phyloP scores from a whole-genome alignment of 2,329 filamentous ascomycete genomes.

The Grosmannia serpens region DNA sequence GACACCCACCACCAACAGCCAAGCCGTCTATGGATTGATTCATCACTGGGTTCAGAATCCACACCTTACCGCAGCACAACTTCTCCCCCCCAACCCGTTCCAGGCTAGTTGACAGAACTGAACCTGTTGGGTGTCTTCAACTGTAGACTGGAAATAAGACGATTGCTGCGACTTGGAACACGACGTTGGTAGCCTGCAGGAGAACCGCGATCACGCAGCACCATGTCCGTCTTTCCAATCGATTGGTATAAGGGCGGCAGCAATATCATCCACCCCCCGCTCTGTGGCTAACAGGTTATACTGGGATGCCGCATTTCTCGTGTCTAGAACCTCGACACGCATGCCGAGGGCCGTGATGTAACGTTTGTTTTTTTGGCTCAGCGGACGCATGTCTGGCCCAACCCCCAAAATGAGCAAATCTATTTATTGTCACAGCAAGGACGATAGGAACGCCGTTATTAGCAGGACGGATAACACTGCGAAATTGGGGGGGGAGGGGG shows the following conservation, averaged over 20 bases:
- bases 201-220: neutral
- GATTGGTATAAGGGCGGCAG: conserved; percentile 76
- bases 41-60: no score
- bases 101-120: no score
- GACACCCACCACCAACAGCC: no score
- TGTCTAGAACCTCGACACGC: conserved; percentile 80
- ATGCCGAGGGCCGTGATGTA: conserved; percentile 70
- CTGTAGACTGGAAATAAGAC: neutral
- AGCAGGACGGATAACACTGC: neutral
- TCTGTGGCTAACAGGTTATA: conserved; percentile 96
- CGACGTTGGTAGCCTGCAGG: no score
- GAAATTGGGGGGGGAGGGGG: no score
- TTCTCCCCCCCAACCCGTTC: no score
- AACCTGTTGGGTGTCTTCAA: no score
- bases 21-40: no score
- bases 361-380: conserved; percentile 63
- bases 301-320: conserved; percentile 83
- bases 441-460: neutral
- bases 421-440: conserved; percentile 27
- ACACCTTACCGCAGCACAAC: no score
- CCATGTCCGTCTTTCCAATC: conserved; percentile 57
- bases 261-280: conserved; percentile 72
- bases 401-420: conserved; percentile 86
- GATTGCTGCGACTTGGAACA: neutral
- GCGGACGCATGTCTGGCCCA: conserved; percentile 61